Evolutionary conservation across 2,329 filamentous ascomycete genomes (phyloP), one percentile per base, ranked within the genome.

Genomic region (Neonectria punicea): DNA sequence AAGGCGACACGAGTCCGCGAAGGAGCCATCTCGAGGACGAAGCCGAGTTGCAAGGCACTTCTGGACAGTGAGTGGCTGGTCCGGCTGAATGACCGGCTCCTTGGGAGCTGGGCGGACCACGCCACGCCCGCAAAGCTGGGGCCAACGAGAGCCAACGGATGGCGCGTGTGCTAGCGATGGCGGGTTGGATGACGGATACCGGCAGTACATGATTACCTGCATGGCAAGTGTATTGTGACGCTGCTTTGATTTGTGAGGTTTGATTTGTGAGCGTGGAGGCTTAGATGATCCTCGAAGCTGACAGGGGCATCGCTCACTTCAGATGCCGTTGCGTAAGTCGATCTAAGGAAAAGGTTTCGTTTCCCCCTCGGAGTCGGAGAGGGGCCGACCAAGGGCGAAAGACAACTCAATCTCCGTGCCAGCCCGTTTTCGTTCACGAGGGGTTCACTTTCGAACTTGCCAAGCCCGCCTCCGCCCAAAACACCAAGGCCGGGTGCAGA

Each of bases 61-160:
- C 56, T 64, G 16, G 36, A 57, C 50, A 39, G 16, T 64, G 61
- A 64, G 30, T 64, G 61, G 61, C 39, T 51, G 20, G 22, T 22
- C 4, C 10, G 3, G 16, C 32, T 30, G 32, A 20, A 16, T 25
- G 54, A 36, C 49, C 41, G 55, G 41, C 28, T 43, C 32, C 56
- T 51, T 49, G 58, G 30, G 32, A 46, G 36, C 32, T 55, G 34
- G 34, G 53, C 36, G 51, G 30, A 57, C 49, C 14, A 58, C 61
- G 61, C 61, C 55, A 58, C 56, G 56, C 50, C 61, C 61, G 51
- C 39, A 55, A 32, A 18, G 56, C 56, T 46, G 61, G 61, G 56
- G 55, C 61, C 56, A 56, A 53, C 61, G 56, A 64, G 56, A 64
- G 56, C 61, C 61, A 64, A 49, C 32, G 9, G 61, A 64, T 60